These are phyloP conservation scores for Eudorina sp. DNA, from an alignment of 139 green algal genomes.

Conservation along the genomic window DNA sequence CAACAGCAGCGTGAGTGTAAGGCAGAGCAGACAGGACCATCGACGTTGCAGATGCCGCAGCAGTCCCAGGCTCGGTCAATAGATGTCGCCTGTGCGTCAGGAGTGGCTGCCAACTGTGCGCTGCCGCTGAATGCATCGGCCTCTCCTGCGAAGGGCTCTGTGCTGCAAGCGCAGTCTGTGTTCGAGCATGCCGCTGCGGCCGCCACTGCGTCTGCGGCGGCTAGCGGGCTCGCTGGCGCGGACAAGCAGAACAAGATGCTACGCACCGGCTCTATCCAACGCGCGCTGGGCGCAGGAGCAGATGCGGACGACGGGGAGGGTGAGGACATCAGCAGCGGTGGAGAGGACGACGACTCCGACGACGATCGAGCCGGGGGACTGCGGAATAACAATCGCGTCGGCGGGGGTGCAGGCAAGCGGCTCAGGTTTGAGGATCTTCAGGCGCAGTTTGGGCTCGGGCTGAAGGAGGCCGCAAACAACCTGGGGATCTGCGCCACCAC, in stretches of 20 bases:
- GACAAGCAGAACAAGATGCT: slow-evolving; percentile 13
- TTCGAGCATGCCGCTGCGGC: neutral
- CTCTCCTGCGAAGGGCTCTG: neutral
- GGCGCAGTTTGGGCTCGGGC: slow-evolving; percentile 86
- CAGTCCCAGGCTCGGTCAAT: slow-evolving; percentile 17
- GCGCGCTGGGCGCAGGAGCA: neutral
- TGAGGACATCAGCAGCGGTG: slow-evolving; percentile 46
- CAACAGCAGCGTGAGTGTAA: slow-evolving; percentile 9
- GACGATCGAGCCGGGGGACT: neutral
- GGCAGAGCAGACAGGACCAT: slow-evolving; percentile 7
- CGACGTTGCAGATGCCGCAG: no score
- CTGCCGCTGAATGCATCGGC: neutral
- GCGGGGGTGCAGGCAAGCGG: slow-evolving; percentile 64
- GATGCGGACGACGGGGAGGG: slow-evolving; percentile 29
- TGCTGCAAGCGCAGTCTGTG: neutral
- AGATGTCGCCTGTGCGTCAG: no score
- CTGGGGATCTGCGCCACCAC: slow-evolving; percentile 94
- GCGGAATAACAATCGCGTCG: slow-evolving; percentile 55
- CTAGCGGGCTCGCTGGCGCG: neutral
- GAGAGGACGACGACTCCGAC: slow-evolving; percentile 46
- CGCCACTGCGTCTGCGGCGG: neutral
- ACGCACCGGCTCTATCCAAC: slow-evolving; percentile 7
- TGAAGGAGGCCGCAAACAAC: slow-evolving; percentile 88
- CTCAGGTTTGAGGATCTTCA: slow-evolving; percentile 81
- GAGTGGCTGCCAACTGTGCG: neutral